A percentile compares a stretch with the other conserved stretches of the same genome.
These are phyloP conservation scores for Fusarium secorum DNA, from an alignment of 2,329 filamentous ascomycete genomes.

Conservation along the genomic window DNA sequence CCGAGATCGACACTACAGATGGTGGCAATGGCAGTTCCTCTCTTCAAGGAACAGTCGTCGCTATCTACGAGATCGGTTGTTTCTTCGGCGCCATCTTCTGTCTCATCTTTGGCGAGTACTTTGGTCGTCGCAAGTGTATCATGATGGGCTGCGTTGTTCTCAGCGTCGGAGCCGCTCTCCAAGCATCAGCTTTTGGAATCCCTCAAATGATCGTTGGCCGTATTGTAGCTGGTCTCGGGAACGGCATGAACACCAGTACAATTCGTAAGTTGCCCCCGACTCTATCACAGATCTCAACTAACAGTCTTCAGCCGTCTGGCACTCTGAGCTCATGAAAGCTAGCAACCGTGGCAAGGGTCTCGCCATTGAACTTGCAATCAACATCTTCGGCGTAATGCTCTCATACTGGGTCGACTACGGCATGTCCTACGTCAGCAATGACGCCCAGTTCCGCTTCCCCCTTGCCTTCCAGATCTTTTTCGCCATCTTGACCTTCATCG, in stretches of 20 bases:
- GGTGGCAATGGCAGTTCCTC: conserved; percentile 52
- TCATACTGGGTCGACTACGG: conserved; percentile 51
- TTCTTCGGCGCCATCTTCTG: conserved; percentile 55
- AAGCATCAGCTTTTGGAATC: conserved; percentile 51
- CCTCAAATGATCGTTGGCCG: conserved; percentile 55
- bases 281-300: not conserved
- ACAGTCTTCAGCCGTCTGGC: conserved; percentile 46
- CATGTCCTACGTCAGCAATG: conserved; percentile 47
- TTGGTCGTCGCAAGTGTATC: conserved; percentile 53
- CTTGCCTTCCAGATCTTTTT: conserved; percentile 55
- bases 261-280: conserved; percentile 42
- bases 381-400: conserved; percentile 49
- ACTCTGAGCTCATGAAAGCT: conserved; percentile 53
- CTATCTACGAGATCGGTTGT: conserved; percentile 58
- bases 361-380: conserved; percentile 47
- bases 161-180: conserved; percentile 53
- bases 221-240: conserved; percentile 55
- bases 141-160: conserved; percentile 52
- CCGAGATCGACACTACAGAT: conserved; percentile 48
- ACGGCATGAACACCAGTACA: conserved; percentile 58
- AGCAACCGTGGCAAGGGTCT: conserved; percentile 47
- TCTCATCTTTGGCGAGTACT: conserved; percentile 51
- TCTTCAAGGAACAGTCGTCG: conserved; percentile 55
- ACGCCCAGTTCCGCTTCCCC: conserved; percentile 55
- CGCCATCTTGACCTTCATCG: conserved; percentile 46